These are phyloP conservation scores for Globisporangium cystogenes DNA, from an alignment of 352 stramenopile genomes.

Conservation along the genomic window DNA sequence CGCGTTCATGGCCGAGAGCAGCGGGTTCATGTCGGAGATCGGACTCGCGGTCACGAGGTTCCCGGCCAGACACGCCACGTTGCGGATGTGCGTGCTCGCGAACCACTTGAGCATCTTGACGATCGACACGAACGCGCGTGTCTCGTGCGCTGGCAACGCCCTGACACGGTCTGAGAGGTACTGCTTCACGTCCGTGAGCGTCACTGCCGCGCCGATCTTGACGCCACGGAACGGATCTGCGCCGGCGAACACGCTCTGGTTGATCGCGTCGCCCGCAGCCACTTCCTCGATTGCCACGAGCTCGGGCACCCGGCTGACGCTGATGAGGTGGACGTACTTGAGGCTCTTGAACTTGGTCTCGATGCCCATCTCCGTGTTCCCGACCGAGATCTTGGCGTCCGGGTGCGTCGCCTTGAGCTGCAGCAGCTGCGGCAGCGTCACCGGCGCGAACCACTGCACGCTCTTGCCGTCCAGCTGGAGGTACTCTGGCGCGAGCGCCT, in stretches of 20 bases:
- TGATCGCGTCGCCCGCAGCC: slow-evolving; percentile 32
- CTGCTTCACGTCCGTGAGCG: slow-evolving; percentile 67
- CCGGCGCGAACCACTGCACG: slow-evolving; percentile 91
- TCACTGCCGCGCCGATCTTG: slow-evolving; percentile 76
- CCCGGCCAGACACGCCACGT: slow-evolving; percentile 93
- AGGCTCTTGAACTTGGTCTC: slow-evolving; percentile 93
- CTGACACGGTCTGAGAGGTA: slow-evolving; percentile 37
- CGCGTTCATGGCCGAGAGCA: slow-evolving; percentile 87
- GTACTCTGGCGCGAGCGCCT: slow-evolving; percentile 39
- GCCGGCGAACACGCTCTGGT: slow-evolving; percentile 33
- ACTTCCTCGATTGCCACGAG: slow-evolving; percentile 43
- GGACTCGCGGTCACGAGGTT: slow-evolving; percentile 97
- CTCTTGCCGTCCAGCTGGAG: slow-evolving; percentile 63
- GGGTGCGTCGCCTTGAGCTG: slow-evolving; percentile 79
- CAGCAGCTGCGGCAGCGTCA: slow-evolving; percentile 87
- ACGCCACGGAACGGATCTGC: slow-evolving; percentile 49
- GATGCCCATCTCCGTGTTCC: slow-evolving; percentile 97
- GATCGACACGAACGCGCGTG: slow-evolving; percentile 48
- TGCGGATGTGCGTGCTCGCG: slow-evolving; percentile 96
- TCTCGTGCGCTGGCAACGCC: slow-evolving; percentile 33
- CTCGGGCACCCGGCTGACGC: slow-evolving; percentile 65
- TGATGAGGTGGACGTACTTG: slow-evolving; percentile 66
- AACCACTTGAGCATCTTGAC: slow-evolving; percentile 96
- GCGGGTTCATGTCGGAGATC: slow-evolving; percentile 97
- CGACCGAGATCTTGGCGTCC: slow-evolving; percentile 91